Base-by-base conservation (phyloP, 2,329 filamentous ascomycete species). In the Cladophialophora chaetospira region DNA sequence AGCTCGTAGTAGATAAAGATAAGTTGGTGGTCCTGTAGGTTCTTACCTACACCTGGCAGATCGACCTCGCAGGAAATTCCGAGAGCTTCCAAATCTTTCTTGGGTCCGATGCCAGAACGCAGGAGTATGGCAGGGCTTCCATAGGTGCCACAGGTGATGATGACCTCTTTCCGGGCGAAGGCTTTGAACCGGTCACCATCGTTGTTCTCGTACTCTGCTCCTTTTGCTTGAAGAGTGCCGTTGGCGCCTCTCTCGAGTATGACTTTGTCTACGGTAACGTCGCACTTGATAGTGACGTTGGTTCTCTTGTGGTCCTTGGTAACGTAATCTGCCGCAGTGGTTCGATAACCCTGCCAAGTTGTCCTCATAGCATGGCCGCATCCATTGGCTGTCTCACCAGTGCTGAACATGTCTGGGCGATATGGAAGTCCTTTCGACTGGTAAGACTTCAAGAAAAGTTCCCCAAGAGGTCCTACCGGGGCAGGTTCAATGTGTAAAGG, bases 1-100 rank as follows among this genome's bases (percentile, higher is more conserved):
- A 82, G 79, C 69, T 85, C 80, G 67, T 87, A 87, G 68, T 82
- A 86, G 52, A 82, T 79, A 67, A 86, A 84, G 45, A 78, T 74
- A 23, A 81, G 80, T 73, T 79, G 40, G 64, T 84, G 80, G 45
- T 82, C 79, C 60, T 79, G 74, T 1, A 82, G 68, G 63, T 81
- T 79, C 63, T 79, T 77, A 0, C 81, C 81, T 0, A 83, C 80
- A 2, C 79, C 80, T 0, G 77, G 77, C 0, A 77, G 70, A 25
- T 79, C 68, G 4, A 82, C 66, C n/a, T 71, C 66, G 21, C 72
- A 72, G 10, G 74, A 57, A 57, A 83, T 80, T 13, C 72, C 74
- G 33, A 75, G 66, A 5, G 72, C 62, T 2, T 71, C 57, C 31
- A 82, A 68, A 13, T 79, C 72, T 0, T 71, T 66, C 45, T 70